A percentile compares a stretch with the other conserved stretches of the same genome.
These are phyloP conservation scores for Ailanthus altissimus DNA, from an alignment of 345 rosid species.

Conservation along the genomic window DNA sequence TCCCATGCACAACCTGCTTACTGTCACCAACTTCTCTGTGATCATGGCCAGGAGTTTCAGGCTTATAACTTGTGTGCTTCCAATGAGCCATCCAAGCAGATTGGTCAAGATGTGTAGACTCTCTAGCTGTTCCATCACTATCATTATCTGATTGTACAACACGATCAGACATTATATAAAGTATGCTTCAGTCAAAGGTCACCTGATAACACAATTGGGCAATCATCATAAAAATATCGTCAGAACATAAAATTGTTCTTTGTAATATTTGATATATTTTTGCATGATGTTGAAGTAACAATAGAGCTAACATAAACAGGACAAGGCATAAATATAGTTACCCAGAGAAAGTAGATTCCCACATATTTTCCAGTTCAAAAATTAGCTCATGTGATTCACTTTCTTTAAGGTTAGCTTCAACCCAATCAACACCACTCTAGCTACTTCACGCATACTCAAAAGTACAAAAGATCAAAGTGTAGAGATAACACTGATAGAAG, in stretches of 20 bases:
- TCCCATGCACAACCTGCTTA: constrained; percentile 28
- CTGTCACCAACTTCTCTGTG: constrained; percentile 19
- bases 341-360: not conserved
- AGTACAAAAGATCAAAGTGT: not conserved
- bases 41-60: constrained; percentile 22
- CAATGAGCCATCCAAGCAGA: constrained; percentile 76
- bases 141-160: constrained; percentile 25
- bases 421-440: not conserved
- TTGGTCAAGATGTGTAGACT: constrained; percentile 39
- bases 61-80: constrained; percentile 33
- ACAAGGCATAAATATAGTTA: not conserved
- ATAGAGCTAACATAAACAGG: not conserved
- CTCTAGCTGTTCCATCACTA: constrained; percentile 27
- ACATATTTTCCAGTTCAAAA: not conserved
- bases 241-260: not conserved
- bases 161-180: constrained; percentile 44
- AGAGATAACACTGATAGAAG: not conserved
- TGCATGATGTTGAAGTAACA: not conserved
- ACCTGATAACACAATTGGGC: constrained; percentile 31
- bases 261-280: not conserved
- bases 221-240: constrained; percentile 15
- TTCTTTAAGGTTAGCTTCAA: not conserved
- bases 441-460: not conserved
- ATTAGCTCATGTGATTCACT: not conserved
- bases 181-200: constrained; percentile 5